Conservation (phyloP, 805 yeast species). For the Saturnispora silvae region DNA sequence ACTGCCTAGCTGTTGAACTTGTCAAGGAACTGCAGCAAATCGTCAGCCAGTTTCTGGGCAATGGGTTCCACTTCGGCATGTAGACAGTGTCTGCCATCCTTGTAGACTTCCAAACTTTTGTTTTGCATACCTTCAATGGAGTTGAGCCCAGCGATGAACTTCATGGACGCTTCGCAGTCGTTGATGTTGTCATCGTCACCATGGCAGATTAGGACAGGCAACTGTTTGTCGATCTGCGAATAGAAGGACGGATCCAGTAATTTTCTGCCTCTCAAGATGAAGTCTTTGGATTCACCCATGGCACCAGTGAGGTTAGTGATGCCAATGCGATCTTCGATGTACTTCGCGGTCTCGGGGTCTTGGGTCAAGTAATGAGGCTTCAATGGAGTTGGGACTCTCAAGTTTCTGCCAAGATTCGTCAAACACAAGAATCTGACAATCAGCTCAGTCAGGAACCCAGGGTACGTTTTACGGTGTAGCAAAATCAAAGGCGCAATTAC, state of each 20-base stretch:
- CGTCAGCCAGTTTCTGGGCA: constrained; percentile 25
- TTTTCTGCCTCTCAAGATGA: constrained; percentile 50
- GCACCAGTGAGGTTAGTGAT: constrained; percentile 41
- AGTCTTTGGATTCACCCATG: constrained; percentile 45
- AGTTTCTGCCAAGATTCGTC: constrained; percentile 35
- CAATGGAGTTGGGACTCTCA: constrained; percentile 41
- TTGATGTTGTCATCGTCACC: constrained; percentile 58
- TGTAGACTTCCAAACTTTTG: constrained; percentile 16
- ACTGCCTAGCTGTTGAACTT: too few relatives aligned
- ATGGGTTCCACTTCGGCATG: constrained; percentile 36
- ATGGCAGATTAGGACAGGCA: constrained; percentile 48
- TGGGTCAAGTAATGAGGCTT: constrained; percentile 44
- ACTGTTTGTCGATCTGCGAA: constrained; percentile 27
- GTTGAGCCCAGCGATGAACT: constrained; percentile 28
- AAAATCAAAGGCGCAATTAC: constrained; percentile 51
- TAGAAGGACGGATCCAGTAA: constrained; percentile 31
- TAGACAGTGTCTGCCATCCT: constrained; percentile 34
- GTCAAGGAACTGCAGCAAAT: constrained; percentile 31
- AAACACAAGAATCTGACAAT: constrained; percentile 33
- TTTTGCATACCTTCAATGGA: constrained; percentile 20
- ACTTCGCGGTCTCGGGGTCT: constrained; percentile 36
- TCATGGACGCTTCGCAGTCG: constrained; percentile 36
- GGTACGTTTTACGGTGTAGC: constrained; percentile 49
- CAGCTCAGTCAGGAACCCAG: constrained; percentile 33
- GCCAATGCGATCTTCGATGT: constrained; percentile 32